Conservation (phyloP, 1,284 basidiomycete species). For the Pascua guehoae region DNA sequence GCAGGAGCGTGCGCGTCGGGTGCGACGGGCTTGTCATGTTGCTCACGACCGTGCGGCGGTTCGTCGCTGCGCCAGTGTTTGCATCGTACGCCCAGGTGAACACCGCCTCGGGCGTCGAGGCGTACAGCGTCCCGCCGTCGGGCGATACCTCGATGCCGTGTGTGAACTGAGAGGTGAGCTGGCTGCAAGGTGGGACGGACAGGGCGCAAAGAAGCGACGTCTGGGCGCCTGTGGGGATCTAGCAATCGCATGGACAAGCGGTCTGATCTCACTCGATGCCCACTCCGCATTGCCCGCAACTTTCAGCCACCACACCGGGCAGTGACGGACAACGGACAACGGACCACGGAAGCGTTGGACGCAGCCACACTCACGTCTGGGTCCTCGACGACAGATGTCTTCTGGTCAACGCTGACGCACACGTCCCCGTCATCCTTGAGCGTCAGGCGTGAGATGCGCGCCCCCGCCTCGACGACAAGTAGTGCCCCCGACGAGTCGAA, state of each 20-base stretch:
- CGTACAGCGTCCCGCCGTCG: constrained; percentile 8
- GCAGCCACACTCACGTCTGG: background rate
- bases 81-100: constrained; percentile 6
- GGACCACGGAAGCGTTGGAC: too few species aligned
- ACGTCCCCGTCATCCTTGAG: constrained; percentile 10
- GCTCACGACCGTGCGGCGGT: background rate
- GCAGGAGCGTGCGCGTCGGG: constrained; percentile 7
- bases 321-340: too few species aligned
- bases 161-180: constrained; percentile 3
- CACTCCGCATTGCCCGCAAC: too few species aligned
- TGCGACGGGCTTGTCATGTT: constrained; percentile 10
- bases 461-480: constrained; percentile 5
- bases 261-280: too few species aligned
- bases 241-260: too few species aligned
- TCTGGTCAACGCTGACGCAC: constrained; percentile 2
- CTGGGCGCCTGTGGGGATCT: background rate
- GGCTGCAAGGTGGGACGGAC: background rate
- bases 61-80: background rate
- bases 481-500: constrained; percentile 9
- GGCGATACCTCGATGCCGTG: constrained; percentile 9
- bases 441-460: constrained; percentile 2
- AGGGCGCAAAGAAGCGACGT: background rate
- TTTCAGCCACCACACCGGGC: too few species aligned
- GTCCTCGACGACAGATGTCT: background rate
- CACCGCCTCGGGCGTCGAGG: constrained; percentile 6